Conservation (phyloP, 805 yeast genomes). For the Metschnikowia rubicola region DNA sequence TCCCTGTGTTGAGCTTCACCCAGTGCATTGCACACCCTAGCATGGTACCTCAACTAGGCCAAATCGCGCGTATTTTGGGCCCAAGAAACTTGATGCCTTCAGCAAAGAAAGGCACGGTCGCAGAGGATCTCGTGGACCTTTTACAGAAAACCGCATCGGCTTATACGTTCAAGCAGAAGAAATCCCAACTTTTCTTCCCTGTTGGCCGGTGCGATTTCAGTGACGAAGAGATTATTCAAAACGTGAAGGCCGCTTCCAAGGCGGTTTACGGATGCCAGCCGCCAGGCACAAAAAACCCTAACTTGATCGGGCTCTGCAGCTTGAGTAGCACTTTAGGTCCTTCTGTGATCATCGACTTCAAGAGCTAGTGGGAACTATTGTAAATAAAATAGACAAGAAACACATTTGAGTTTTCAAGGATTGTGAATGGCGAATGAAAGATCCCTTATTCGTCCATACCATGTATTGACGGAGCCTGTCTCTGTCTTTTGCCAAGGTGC, state of each 20-base stretch:
- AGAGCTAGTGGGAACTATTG: conserved; percentile 14
- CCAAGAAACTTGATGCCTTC: conserved; percentile 88
- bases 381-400: conserved; percentile 10
- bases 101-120: conserved; percentile 81
- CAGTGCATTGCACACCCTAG: conserved; percentile 86
- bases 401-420: too few species aligned
- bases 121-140: conserved; percentile 55
- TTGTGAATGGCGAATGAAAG: too few species aligned
- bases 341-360: conserved; percentile 57
- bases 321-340: conserved; percentile 77
- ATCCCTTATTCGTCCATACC: too few species aligned
- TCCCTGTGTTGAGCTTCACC: conserved; percentile 52
- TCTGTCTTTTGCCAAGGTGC: too few species aligned
- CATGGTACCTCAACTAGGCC: conserved; percentile 56
- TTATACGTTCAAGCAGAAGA: conserved; percentile 74
- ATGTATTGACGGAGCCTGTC: too few species aligned
- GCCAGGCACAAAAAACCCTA: conserved; percentile 66
- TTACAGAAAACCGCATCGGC: conserved; percentile 60
- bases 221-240: conserved; percentile 70
- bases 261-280: conserved; percentile 54
- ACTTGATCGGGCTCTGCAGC: conserved; percentile 64
- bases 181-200: conserved; percentile 56
- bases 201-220: conserved; percentile 76
- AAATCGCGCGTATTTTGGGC: conserved; percentile 78
- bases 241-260: conserved; percentile 62